Conservation (phyloP, 202 grass and related monocot genomes). For the Dendrocalamus latiflorus region DNA sequence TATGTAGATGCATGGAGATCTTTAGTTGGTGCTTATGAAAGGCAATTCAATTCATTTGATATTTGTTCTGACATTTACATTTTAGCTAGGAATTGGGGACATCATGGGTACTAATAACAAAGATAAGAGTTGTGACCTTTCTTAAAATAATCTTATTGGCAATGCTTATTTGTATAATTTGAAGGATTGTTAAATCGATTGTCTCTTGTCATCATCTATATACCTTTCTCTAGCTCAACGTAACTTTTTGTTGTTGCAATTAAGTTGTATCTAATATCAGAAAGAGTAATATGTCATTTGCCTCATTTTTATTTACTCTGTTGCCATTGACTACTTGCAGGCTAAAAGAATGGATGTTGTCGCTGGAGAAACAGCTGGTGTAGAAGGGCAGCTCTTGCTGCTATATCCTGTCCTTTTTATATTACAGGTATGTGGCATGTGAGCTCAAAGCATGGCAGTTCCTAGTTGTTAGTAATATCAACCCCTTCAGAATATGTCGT, state of each 20-base stretch:
- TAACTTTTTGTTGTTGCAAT: neutral
- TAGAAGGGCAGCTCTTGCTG: constrained; percentile 88
- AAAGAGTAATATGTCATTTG: neutral
- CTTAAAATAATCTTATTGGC: neutral
- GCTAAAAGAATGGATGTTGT: constrained; percentile 99
- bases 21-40: constrained; percentile 8
- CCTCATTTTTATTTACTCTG: neutral
- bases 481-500: neutral
- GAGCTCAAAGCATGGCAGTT: neutral
- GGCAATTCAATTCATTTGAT: neutral
- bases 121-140: neutral
- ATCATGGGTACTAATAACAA: neutral
- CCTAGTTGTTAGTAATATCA: constrained; percentile 4
- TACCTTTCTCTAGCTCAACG: neutral
- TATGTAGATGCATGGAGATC: neutral
- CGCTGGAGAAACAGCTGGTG: constrained; percentile 91
- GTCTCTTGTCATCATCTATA: neutral
- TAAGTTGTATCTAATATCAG: neutral
- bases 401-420: constrained; percentile 89
- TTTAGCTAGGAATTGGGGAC: neutral
- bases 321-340: constrained; percentile 35
- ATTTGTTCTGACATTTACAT: neutral
- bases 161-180: neutral
- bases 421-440: constrained; percentile 82
- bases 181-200: neutral